Evolutionary conservation across 306 rosid species (phyloP).

Genomic region (Delonix regia): DNA sequence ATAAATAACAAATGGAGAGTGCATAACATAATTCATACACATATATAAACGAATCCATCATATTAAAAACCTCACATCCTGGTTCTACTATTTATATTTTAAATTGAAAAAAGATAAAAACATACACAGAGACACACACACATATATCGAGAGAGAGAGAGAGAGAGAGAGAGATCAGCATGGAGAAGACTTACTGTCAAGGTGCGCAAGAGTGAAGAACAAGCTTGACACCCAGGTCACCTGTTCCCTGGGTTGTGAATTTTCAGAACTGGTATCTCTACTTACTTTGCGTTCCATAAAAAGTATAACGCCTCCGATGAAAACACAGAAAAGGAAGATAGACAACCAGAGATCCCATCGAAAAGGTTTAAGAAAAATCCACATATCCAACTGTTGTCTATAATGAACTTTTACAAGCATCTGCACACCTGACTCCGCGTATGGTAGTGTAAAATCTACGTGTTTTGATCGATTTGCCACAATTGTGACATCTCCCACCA

Average conservation of each 20-base stretch:
- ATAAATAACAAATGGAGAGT: too few species aligned
- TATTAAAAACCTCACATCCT: too few species aligned
- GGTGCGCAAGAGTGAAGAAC: slow-evolving; percentile 20
- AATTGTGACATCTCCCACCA: slow-evolving; percentile 21
- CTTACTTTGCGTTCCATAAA: slow-evolving; percentile 17
- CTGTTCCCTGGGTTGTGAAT: neutral
- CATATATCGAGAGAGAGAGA: too few species aligned
- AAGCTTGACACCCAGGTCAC: neutral
- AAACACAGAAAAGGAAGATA: neutral
- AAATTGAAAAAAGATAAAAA: too few species aligned
- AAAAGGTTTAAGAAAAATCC: slow-evolving; percentile 30
- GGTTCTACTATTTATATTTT: too few species aligned
- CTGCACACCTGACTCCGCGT: neutral
- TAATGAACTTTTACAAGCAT: slow-evolving; percentile 16
- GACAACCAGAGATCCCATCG: slow-evolving; percentile 32
- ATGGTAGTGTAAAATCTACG: slow-evolving; percentile 38
- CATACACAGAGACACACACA: too few species aligned
- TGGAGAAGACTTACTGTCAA: neutral
- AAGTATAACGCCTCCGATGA: neutral
- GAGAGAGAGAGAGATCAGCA: neutral
- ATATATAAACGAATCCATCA: too few species aligned
- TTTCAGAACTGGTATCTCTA: neutral
- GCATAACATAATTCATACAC: too few species aligned
- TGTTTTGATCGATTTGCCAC: slow-evolving; percentile 10
- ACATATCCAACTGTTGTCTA: slow-evolving; percentile 8